Evolutionary conservation across 2,329 filamentous ascomycete genomes (phyloP), one percentile per base, ranked within the genome.

Genomic region (Cryphonectria radicalis): DNA sequence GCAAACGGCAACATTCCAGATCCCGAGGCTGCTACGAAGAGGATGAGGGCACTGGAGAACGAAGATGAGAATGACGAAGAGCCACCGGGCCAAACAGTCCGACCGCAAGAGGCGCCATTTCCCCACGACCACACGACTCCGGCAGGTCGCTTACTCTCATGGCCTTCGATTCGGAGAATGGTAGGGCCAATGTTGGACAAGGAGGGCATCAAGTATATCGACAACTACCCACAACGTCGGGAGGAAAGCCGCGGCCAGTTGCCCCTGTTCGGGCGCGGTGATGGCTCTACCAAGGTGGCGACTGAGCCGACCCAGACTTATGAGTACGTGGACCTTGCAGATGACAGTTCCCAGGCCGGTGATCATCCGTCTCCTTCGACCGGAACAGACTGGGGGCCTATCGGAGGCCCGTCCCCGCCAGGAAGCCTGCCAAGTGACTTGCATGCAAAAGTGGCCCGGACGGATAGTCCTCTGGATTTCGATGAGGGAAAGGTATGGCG

Each of bases 111-210:
- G 74, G 88, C 92, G 19, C 89, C 92, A 1, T 93, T 97, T 70
- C 93, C 94, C 0, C 88, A 91, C 40, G 93, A 97, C 75, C 95
- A 98, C 77, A 97, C 93, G 0, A 98, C 95, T 0, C 89, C 94
- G n/a, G 94, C 94, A 0, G 93, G 96, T 66, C 89, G 94, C 73
- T 84, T 98, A 25, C 83, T 98, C 40, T 85, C 88, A 63, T 94
- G 92, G 90, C 87, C 87, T 0, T 87, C 90, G 0, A 93, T 96
- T 69, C 82, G 85, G 78, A 82, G 86, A 73, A 78, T 98, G 77
- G 89, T 93, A 46, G 84, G 78, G 73, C 81, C 80, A 65, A 83
- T 84, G 37, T 79, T 90, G 69, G 80, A 84, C 32, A 78, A 78
- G 2, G 83, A 86, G 67, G 85, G 84, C 42, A 84, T 90, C 76